A percentile compares a stretch with the other conserved stretches of the same genome.
Conservation (phyloP, 2,329 filamentous ascomycete species). For the Neurospora sp. region DNA sequence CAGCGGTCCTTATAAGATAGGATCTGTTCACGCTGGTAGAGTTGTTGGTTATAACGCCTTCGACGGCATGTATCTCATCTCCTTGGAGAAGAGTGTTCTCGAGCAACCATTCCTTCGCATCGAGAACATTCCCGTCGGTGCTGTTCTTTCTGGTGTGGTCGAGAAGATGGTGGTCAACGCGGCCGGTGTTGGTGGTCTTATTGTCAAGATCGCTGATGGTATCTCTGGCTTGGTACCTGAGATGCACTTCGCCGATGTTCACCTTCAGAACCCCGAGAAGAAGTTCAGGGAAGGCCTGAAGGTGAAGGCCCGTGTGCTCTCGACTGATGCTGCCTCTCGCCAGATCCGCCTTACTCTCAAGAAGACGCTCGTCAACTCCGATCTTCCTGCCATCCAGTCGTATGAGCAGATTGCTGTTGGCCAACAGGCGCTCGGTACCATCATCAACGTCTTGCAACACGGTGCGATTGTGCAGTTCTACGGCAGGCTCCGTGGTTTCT, state of each 20-base stretch:
- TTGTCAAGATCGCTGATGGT: slow-evolving; percentile 76
- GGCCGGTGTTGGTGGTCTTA: slow-evolving; percentile 68
- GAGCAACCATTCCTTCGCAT: slow-evolving; percentile 86
- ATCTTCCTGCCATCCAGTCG: slow-evolving; percentile 66
- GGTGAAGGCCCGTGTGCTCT: slow-evolving; percentile 79
- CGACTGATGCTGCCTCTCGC: slow-evolving; percentile 63
- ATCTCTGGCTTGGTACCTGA: slow-evolving; percentile 84
- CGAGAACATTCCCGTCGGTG: slow-evolving; percentile 77
- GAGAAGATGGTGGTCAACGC: slow-evolving; percentile 75
- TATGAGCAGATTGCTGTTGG: slow-evolving; percentile 68
- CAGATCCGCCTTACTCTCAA: slow-evolving; percentile 85
- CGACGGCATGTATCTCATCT: slow-evolving; percentile 78
- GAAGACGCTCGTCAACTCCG: slow-evolving; percentile 88
- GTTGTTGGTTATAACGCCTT: slow-evolving; percentile 79
- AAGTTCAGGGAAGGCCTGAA: slow-evolving; percentile 84
- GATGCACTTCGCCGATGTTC: slow-evolving; percentile 79
- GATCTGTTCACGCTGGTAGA: slow-evolving; percentile 69
- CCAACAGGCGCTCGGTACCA: slow-evolving; percentile 73
- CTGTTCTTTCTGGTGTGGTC: slow-evolving; percentile 70
- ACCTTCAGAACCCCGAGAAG: slow-evolving; percentile 85
- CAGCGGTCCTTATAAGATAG: slow-evolving; percentile 68
- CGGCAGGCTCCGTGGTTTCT: slow-evolving; percentile 69
- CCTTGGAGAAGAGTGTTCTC: slow-evolving; percentile 71
- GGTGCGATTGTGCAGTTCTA: slow-evolving; percentile 94
- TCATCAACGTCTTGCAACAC: slow-evolving; percentile 67